Base-by-base conservation (phyloP, 805 yeast species). In the Zygotorulaspora danielsina region DNA sequence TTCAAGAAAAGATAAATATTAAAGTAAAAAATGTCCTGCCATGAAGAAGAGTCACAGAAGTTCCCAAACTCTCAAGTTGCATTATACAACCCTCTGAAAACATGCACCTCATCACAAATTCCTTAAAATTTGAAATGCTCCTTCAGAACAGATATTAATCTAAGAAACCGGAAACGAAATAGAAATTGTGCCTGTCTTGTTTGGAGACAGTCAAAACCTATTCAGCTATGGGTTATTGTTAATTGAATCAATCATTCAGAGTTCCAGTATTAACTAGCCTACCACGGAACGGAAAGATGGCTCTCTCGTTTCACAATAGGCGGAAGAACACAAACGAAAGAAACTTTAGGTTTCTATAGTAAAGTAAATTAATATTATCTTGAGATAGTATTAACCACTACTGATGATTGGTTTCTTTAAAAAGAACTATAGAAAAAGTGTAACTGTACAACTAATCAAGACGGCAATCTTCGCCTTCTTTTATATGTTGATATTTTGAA, bases 81-180 rank as follows among this genome's bases (percentile, higher is more conserved):
- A 50, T 50, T 53, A 61, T 40, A 49, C 57, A 47, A 44, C 47
- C 44, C 63, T 57, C 61, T 54, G 57, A 50, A 49, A 45, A 49
- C 65, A 51, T 58, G 60, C 61, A 46, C 45, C 54, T 42, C 47
- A 36, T 42, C 41, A 42, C 47, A 36, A 36, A 39, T 42, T 32
- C 28, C 15, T 30, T 12, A 21, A 10, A 21, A 7, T 34, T 34
- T 32, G 42, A 20, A 31, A 42, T 42, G 49, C 48, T 50, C 53
- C 54, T 46, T 49, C 65, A 58, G 53, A 46, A 52, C 44, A 55
- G 55, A 51, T 41, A 13, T 48, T 61, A 44, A 54, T 63, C 67
- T 61, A 63, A 63, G 67, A 63, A 61, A 63, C 67, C 67, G 64
- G 67, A 63, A 62, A 63, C 67, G 67, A 61, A 63, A 55, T 60